Evolutionary conservation across 257 asterid genomes (phyloP), one percentile per base, ranked within the genome.

Genomic region (Primulina huaijiensis): DNA sequence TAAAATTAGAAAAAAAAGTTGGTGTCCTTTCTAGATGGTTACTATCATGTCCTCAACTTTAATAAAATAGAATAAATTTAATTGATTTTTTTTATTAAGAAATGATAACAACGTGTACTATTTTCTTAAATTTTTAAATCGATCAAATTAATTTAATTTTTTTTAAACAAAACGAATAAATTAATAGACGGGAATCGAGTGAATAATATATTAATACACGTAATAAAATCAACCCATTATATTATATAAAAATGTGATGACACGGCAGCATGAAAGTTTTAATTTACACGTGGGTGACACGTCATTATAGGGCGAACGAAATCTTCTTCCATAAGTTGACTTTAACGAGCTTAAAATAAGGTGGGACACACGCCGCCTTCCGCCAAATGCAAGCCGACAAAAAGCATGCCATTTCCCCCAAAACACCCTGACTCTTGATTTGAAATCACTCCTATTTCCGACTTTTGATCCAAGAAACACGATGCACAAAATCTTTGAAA

Each of bases 361-460:
- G 38, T n/a, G 9, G 38, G 31, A 29, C 65, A 29, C 37, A 20
- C 60, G 35, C 25, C 21, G 8, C 9, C 43, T 38, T 58, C 60
- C 25, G 71, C 65, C 59, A 8, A 35, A 55, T 33, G 29, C 58
- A 62, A 64, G 29, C 66, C n/a, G 65, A 62, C 76, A 72, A 62
- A 33, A 58, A 25, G 33, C 71, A 38, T 0, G 31, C n/a, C 1
- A 4, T 29, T 1, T 11, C 55, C 3, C 76, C 60, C 35, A 35
- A 56, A 56, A 57, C 33, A 60, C 69, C 75, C 75, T 30, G 14
- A 0, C 0, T 16, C 9, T 43, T 14, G 19, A 17, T 7, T 2
- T 29, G 20, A 23, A 3, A 30, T 27, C 6, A 50, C 67, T 8
- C 0, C 5, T 14, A 12, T 23, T 6, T 11, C 66, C 10, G 72